Evolutionary conservation across 352 stramenopile species (phyloP).

Genomic region (Blastocystis sp.): DNA sequence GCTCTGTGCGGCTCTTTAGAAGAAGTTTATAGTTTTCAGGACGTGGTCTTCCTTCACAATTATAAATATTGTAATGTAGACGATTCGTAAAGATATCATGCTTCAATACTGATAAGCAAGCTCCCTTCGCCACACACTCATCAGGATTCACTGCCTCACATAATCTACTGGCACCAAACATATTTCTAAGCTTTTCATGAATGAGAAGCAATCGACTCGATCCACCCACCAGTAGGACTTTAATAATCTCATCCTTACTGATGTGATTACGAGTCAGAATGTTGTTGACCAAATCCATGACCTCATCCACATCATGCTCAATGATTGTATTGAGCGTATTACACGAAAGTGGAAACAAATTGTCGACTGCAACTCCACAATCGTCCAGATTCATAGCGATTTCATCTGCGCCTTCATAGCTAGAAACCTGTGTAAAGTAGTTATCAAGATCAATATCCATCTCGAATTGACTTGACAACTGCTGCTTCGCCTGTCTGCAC

Average conservation of each 20-base stretch:
- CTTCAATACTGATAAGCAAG: conserved; percentile 64
- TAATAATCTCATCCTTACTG: conserved; percentile 90
- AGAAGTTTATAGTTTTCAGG: neutral
- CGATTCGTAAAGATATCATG: neutral
- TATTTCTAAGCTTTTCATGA: conserved; percentile 89
- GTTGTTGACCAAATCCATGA: conserved; percentile 84
- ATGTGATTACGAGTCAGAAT: conserved; percentile 86
- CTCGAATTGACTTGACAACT: neutral
- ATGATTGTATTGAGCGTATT: neutral
- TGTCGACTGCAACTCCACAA: neutral
- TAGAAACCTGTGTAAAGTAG: neutral
- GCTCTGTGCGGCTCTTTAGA: neutral
- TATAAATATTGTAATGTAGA: neutral
- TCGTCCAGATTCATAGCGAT: neutral
- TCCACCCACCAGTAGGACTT: conserved; percentile 96
- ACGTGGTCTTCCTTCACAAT: neutral
- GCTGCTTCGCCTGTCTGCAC: conserved; percentile 10
- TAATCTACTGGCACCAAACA: conserved; percentile 75
- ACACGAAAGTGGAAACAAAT: neutral
- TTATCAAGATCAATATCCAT: neutral
- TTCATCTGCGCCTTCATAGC: neutral
- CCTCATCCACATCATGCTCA: conserved; percentile 74
- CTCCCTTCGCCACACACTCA: conserved; percentile 95
- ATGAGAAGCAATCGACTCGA: conserved; percentile 95
- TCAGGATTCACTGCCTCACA: conserved; percentile 83